These are phyloP conservation scores for Camelina laxa DNA, from an alignment of 345 rosid genomes.

Conservation along the genomic window DNA sequence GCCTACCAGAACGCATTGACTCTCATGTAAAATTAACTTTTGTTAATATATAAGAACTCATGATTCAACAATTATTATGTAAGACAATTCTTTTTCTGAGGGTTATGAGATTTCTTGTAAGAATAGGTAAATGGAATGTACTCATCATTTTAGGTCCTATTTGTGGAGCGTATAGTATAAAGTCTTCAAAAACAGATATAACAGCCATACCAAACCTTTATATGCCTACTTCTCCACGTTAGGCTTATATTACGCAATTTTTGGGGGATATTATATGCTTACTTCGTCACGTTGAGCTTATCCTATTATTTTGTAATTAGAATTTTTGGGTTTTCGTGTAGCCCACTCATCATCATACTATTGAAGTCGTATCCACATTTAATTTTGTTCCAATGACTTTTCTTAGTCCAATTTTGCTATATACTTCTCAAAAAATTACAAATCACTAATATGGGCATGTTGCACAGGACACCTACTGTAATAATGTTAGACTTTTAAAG, in stretches of 20 bases:
- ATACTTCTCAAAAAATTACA: not conserved
- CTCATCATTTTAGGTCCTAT: constrained; percentile 1
- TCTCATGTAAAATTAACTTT: constrained; percentile 10
- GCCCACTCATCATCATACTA: constrained; percentile 9
- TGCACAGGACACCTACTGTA: not conserved
- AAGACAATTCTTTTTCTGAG: not conserved
- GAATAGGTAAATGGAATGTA: constrained; percentile 7
- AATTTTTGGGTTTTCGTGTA: constrained; percentile 40
- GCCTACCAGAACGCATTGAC: constrained; percentile 21
- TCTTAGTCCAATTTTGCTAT: constrained; percentile 2
- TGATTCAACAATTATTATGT: not conserved
- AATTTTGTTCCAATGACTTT: constrained; percentile 24
- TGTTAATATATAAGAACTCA: not conserved
- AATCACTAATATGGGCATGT: not conserved
- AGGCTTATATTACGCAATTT: constrained; percentile 30
- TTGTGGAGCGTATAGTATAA: constrained; percentile 34
- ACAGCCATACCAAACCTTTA: constrained; percentile 43
- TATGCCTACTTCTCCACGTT: constrained; percentile 41
- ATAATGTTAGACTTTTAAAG: not conserved
- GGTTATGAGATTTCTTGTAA: constrained; percentile 32
- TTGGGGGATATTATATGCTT: constrained; percentile 28
- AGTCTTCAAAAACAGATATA: constrained; percentile 43
- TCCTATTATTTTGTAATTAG: constrained; percentile 21
- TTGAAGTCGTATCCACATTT: constrained; percentile 33
- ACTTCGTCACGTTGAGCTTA: constrained; percentile 39